A percentile compares a stretch with the other conserved stretches of the same genome.
phyloP scores from a whole-genome alignment of 1,284 basidiomycete genomes.

The Sporisorium iseilematis-ciliati region DNA sequence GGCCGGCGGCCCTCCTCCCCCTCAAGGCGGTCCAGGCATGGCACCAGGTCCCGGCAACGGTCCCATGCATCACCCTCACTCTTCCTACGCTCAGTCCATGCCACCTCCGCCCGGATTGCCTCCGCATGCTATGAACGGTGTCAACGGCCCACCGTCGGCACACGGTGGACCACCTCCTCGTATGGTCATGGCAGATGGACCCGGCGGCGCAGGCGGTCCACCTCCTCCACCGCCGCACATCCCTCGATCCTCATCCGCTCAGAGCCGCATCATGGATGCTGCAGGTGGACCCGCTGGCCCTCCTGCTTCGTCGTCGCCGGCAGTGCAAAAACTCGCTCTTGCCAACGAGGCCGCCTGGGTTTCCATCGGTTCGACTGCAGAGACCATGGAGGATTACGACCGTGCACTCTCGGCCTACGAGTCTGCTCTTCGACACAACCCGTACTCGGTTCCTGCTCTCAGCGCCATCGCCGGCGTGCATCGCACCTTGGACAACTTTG shows the following conservation, averaged over 20 bases:
- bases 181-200: constrained; percentile 46
- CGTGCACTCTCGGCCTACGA: constrained; percentile 67
- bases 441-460: constrained; percentile 65
- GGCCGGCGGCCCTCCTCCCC: constrained; percentile 33
- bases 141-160: constrained; percentile 33
- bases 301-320: constrained; percentile 35
- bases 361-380: constrained; percentile 63
- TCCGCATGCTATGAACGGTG: constrained; percentile 49
- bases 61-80: constrained; percentile 50
- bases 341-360: constrained; percentile 67
- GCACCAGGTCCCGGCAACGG: constrained; percentile 34
- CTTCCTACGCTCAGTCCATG: constrained; percentile 49
- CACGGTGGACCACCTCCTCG: constrained; percentile 39
- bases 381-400: constrained; percentile 67
- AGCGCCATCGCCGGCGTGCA: constrained; percentile 68
- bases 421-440: constrained; percentile 65
- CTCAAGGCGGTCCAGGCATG: constrained; percentile 37
- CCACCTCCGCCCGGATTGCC: constrained; percentile 47
- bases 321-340: constrained; percentile 59
- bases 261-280: constrained; percentile 48
- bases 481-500: constrained; percentile 66
- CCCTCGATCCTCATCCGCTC: constrained; percentile 47
- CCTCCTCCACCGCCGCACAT: constrained; percentile 47
- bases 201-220: constrained; percentile 33
- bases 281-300: constrained; percentile 22